phyloP scores from a whole-genome alignment of 352 stramenopile species.

The Peronospora belbahrii region DNA sequence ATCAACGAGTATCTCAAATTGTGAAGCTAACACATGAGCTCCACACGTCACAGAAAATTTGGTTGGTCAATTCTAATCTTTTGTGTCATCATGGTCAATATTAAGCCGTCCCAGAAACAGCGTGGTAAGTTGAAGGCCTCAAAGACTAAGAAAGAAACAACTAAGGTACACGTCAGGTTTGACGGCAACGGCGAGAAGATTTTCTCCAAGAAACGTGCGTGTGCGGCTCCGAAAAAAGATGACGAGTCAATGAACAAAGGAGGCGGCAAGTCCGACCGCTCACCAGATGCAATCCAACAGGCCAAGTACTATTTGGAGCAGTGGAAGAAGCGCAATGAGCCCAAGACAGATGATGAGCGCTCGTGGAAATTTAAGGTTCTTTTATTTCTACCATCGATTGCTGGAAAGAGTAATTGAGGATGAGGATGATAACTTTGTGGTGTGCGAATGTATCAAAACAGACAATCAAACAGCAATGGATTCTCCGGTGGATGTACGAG shows the following conservation, averaged over 20 bases:
- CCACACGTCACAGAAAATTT: slow-evolving; percentile 24
- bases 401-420: neutral
- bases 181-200: slow-evolving; percentile 54
- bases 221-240: slow-evolving; percentile 19
- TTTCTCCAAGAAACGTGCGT: slow-evolving; percentile 39
- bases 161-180: slow-evolving; percentile 58
- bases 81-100: slow-evolving; percentile 30
- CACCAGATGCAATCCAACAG: slow-evolving; percentile 72
- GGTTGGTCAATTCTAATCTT: slow-evolving; percentile 13
- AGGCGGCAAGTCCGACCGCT: slow-evolving; percentile 61
- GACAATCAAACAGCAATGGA: slow-evolving; percentile 82
- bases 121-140: slow-evolving; percentile 53
- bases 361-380: slow-evolving; percentile 78
- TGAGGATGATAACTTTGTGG: neutral
- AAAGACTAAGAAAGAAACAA: slow-evolving; percentile 18
- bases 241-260: slow-evolving; percentile 30
- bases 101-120: slow-evolving; percentile 76
- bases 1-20: slow-evolving; percentile 10
- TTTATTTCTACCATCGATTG: neutral
- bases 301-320: slow-evolving; percentile 78
- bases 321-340: slow-evolving; percentile 57
- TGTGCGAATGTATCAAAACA: slow-evolving; percentile 10
- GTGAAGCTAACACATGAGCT: slow-evolving; percentile 2
- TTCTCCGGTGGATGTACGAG: slow-evolving; percentile 78
- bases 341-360: slow-evolving; percentile 41